Base-by-base conservation (phyloP, 768 basidiomycete species). In the Termitomyces heimii region DNA sequence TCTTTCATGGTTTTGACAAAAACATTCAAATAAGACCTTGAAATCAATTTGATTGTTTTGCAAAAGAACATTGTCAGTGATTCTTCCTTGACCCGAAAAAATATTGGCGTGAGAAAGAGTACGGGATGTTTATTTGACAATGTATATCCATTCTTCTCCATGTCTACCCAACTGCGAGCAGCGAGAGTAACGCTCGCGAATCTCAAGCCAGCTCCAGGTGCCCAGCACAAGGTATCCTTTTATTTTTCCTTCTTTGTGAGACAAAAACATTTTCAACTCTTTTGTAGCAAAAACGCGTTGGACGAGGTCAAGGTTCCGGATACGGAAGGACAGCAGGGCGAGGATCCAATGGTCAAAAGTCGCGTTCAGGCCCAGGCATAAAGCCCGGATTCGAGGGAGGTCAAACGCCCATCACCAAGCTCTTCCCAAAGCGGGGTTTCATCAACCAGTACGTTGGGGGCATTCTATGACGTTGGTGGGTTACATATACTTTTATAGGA, bases 221-320 rank as follows among this genome's bases (percentile, higher is more conserved):
- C 91, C 8, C 79, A 84, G 54, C 85, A 89, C 54, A 82, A 81
- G 61, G 91, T 88, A 59, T n/a, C n/a, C n/a, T n/a, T n/a, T n/a
- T n/a, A n/a, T n/a, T n/a, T n/a, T n/a, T n/a, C n/a, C n/a, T n/a
- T n/a, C n/a, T n/a, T n/a, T n/a, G n/a, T n/a, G n/a, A n/a, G n/a
- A n/a, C n/a, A n/a, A n/a, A n/a, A n/a, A n/a, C n/a, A n/a, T n/a
- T n/a, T n/a, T n/a, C n/a, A n/a, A n/a, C n/a, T n/a, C n/a, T n/a
- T n/a, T n/a, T n/a, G n/a, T n/a, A 95, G 93, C 86, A 88, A 88
- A 93, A 94, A 85, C 92, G 96, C 68, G 82, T 94, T 28, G 96
- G 97, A 66, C 80, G 96, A 67, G 96, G 96, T 67, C 89, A 92
- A 74, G 92, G 92, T 31, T 94, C 93, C 2, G 89, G 89, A 28